Conservation (phyloP, 257 asterid genomes). For the Nicotiana obtusifolia region DNA sequence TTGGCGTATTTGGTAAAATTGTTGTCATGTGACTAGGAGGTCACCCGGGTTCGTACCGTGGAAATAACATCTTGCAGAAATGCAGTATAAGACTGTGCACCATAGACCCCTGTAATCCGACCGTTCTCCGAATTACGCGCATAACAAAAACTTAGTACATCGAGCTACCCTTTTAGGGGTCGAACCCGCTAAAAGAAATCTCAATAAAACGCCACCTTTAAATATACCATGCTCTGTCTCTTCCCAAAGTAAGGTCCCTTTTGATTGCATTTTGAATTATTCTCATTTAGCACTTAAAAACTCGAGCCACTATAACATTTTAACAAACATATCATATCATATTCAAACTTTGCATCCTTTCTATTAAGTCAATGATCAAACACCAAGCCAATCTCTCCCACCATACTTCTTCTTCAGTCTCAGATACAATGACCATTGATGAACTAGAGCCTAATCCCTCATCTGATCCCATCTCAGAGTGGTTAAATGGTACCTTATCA, state of each 20-base stretch:
- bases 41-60: too few species aligned
- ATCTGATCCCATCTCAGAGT: conserved; percentile 44
- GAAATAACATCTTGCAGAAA: too few species aligned
- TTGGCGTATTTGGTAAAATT: too few species aligned
- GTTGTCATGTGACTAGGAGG: too few species aligned
- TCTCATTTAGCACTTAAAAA: conserved; percentile 18
- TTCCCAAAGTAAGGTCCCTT: conserved; percentile 23
- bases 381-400: conserved; percentile 8
- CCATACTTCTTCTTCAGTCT: conserved; percentile 3
- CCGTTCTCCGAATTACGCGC: accelerated
- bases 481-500: conserved; percentile 49
- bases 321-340: not conserved
- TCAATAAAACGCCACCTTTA: conserved; percentile 42
- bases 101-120: accelerated
- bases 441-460: conserved; percentile 47
- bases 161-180: too few species aligned
- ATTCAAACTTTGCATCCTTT: conserved; percentile 7
- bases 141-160: too few species aligned
- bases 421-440: conserved; percentile 40
- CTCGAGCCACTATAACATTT: conserved; percentile 5
- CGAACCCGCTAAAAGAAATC: conserved; percentile 10
- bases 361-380: conserved; percentile 14
- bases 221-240: conserved; percentile 53
- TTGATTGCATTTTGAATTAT: conserved; percentile 13
- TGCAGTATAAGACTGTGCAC: accelerated